Evolutionary conservation across 2,329 filamentous ascomycete genomes (phyloP).

Genomic region (Epichloe amarillans): DNA sequence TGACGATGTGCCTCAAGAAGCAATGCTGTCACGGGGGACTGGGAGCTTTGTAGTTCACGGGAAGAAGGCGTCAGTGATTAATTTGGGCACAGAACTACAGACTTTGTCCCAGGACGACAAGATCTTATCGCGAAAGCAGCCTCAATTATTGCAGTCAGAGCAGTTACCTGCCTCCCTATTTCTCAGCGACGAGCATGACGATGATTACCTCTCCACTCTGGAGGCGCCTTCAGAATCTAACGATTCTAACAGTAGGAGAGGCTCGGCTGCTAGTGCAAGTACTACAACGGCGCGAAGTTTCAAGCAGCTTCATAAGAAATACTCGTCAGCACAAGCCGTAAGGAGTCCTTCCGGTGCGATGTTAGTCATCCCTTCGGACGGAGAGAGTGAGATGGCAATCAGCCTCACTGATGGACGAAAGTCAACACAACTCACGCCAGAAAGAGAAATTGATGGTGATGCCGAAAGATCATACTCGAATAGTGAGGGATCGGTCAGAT

Average conservation of each 20-base stretch:
- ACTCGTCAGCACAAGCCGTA: constrained; percentile 37
- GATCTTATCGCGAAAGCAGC: constrained; percentile 46
- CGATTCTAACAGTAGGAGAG: constrained; percentile 38
- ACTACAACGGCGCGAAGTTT: constrained; percentile 55
- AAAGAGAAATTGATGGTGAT: constrained; percentile 13
- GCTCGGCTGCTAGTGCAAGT: constrained; percentile 50
- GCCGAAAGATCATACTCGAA: not conserved
- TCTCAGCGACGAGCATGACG: constrained; percentile 22
- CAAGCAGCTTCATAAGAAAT: constrained; percentile 47
- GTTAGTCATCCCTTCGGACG: constrained; percentile 38
- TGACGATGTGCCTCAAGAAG: constrained; percentile 36
- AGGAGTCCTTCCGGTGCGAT: constrained; percentile 27
- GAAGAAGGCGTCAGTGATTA: constrained; percentile 94
- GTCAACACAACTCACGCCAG: constrained; percentile 41
- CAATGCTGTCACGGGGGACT: constrained; percentile 62
- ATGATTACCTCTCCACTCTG: constrained; percentile 41
- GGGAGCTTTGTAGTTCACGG: constrained; percentile 94
- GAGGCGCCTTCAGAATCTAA: constrained; percentile 28
- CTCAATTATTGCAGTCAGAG: constrained; percentile 17
- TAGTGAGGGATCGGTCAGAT: not conserved
- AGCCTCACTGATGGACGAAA: constrained; percentile 47
- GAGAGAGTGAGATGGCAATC: constrained; percentile 45
- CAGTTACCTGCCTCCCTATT: constrained; percentile 22
- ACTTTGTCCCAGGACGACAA: constrained; percentile 63
- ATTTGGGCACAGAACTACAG: constrained; percentile 87